These are phyloP conservation scores for Staphylotrichum longicolle DNA, from an alignment of 495 filamentous ascomycete species.

Conservation along the genomic window DNA sequence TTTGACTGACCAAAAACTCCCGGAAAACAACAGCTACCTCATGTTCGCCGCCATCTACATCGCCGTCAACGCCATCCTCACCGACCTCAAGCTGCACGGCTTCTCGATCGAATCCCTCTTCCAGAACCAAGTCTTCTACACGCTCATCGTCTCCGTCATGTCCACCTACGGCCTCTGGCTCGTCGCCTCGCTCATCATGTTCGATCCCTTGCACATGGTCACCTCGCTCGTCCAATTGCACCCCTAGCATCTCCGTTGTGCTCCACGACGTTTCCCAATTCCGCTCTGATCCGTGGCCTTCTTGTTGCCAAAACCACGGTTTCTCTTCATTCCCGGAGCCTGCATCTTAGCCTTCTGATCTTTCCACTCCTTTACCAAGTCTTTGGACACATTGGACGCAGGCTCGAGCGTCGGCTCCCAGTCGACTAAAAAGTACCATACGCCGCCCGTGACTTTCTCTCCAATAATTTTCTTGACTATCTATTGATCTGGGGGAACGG, in stretches of 20 bases:
- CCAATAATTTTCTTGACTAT: background rate
- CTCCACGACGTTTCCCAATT: background rate
- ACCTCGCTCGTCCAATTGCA: slow-evolving; percentile 70
- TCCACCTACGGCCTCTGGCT: slow-evolving; percentile 96
- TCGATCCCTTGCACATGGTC: slow-evolving; percentile 99
- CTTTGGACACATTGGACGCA: background rate
- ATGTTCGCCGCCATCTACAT: slow-evolving; percentile 95
- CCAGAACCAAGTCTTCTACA: slow-evolving; percentile 86
- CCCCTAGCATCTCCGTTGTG: background rate
- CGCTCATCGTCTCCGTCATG: slow-evolving; percentile 82
- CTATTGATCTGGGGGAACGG: background rate
- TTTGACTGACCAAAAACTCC: too few species aligned
- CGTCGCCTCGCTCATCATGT: slow-evolving; percentile 86
- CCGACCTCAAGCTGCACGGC: slow-evolving; percentile 56
- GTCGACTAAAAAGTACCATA: background rate
- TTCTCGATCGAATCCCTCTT: slow-evolving; percentile 72
- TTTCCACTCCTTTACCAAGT: background rate
- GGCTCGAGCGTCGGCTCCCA: background rate
- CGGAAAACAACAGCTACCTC: slow-evolving; percentile 72
- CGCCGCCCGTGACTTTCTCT: background rate
- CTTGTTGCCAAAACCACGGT: background rate
- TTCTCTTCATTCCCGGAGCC: background rate
- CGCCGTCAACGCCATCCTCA: slow-evolving; percentile 78
- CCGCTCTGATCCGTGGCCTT: background rate
- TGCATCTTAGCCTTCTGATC: background rate